Conservation (phyloP, 75 land plant genomes). For the Picea glauca region DNA sequence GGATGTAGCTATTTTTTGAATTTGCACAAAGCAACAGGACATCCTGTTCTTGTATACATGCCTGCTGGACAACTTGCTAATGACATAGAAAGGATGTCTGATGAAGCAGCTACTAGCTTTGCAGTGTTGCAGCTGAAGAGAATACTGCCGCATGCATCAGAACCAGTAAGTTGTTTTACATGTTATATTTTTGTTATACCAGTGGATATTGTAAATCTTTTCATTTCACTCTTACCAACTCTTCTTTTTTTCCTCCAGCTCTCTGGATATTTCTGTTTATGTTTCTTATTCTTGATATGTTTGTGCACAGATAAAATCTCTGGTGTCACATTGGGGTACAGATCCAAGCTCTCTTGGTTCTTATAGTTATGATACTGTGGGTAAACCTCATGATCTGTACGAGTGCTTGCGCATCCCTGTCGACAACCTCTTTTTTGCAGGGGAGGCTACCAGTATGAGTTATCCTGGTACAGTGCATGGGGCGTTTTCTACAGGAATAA, state of each 20-base stretch:
- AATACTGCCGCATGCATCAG: constrained; percentile 70
- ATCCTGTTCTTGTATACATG: constrained; percentile 91
- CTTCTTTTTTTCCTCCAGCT: not conserved
- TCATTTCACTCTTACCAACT: not conserved
- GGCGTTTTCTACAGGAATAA: constrained; percentile 70
- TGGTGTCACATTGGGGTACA: constrained; percentile 78
- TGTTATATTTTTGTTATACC: not conserved
- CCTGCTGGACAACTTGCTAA: constrained; percentile 72
- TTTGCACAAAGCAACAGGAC: constrained; percentile 87
- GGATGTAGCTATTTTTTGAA: constrained; percentile 78
- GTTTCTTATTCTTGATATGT: not conserved
- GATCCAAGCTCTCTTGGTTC: constrained; percentile 70
- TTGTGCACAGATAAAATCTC: constrained; percentile 52
- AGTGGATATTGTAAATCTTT: not conserved
- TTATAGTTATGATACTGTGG: constrained; percentile 66
- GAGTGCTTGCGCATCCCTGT: constrained; percentile 56
- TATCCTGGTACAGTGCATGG: constrained; percentile 88
- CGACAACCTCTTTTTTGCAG: constrained; percentile 77
- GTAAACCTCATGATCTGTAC: constrained; percentile 51
- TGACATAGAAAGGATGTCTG: constrained; percentile 75
- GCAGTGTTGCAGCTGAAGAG: constrained; percentile 66
- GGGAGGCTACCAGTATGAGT: constrained; percentile 70
- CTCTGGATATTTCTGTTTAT: not conserved
- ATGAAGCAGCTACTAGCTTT: constrained; percentile 68
- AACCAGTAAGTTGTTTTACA: constrained; percentile 47